Conservation (phyloP, 1,284 basidiomycete species). For the Salmacisia buchloeana region DNA sequence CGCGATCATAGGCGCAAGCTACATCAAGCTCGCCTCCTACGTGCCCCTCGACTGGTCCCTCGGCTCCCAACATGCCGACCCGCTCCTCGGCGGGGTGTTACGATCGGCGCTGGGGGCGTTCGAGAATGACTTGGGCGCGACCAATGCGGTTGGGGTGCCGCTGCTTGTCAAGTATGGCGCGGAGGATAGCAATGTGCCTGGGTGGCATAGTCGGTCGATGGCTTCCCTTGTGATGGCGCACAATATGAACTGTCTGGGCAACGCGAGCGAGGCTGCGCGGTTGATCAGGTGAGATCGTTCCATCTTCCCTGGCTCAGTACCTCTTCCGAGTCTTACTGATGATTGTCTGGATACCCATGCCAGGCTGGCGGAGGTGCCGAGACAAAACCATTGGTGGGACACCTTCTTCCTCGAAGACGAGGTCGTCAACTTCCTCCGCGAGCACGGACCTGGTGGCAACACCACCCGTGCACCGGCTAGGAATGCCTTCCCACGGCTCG, state of each 20-base stretch:
- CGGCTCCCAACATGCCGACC: conserved; percentile 67
- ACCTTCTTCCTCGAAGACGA: conserved; percentile 59
- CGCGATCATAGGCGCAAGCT: conserved; percentile 22
- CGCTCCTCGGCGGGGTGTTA: conserved; percentile 65
- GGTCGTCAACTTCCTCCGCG: conserved; percentile 56
- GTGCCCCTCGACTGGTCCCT: conserved; percentile 64
- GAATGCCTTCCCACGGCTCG: conserved; percentile 51
- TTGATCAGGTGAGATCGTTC: conserved; percentile 12
- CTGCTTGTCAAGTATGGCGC: conserved; percentile 72
- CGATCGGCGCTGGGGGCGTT: conserved; percentile 69
- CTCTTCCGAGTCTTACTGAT: neutral
- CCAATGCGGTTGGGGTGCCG: conserved; percentile 64
- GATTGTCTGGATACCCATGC: conserved; percentile 33
- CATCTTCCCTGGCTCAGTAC: neutral
- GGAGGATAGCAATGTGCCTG: conserved; percentile 70
- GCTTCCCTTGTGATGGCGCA: conserved; percentile 60
- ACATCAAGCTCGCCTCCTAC: conserved; percentile 65
- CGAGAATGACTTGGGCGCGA: conserved; percentile 76
- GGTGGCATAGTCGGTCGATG: conserved; percentile 68
- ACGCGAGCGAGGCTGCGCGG: conserved; percentile 40
- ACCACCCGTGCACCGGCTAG: conserved; percentile 10
- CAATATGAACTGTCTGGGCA: conserved; percentile 53
- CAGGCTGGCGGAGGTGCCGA: conserved; percentile 58
- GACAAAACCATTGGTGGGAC: conserved; percentile 66
- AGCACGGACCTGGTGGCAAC: neutral